Conservation (phyloP, 1,284 basidiomycete genomes). For the Trichosporon sp. region DNA sequence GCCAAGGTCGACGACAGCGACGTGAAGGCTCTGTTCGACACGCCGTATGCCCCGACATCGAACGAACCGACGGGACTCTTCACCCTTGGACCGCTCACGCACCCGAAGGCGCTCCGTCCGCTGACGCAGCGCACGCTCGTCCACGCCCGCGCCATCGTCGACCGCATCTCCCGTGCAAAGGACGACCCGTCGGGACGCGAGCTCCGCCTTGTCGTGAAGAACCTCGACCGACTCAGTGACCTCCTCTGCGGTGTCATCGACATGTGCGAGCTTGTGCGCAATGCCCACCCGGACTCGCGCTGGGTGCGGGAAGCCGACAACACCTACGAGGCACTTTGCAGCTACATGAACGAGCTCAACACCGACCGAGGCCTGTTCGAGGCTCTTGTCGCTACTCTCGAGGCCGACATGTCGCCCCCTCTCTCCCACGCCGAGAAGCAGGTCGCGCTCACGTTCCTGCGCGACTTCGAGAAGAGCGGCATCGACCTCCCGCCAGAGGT, state of each 20-base stretch:
- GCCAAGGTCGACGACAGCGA: constrained; percentile 10
- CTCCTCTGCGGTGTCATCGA: constrained; percentile 94
- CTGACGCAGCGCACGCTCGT: constrained; percentile 43
- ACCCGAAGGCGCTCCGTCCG: constrained; percentile 28
- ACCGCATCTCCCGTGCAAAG: constrained; percentile 45
- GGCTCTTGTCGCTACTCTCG: constrained; percentile 47
- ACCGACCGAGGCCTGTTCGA: constrained; percentile 89
- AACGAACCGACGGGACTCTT: constrained; percentile 37
- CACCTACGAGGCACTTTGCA: constrained; percentile 85
- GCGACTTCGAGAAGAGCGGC: constrained; percentile 95
- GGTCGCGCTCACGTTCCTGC: constrained; percentile 87
- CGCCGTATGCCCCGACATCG: constrained; percentile 9
- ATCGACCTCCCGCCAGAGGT: constrained; percentile 77
- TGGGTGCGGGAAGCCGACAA: constrained; percentile 82
- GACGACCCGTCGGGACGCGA: constrained; percentile 51
- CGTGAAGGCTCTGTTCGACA: constrained; percentile 15
- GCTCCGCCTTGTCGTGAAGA: constrained; percentile 79
- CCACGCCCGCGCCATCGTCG: constrained; percentile 45
- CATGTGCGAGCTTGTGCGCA: constrained; percentile 86
- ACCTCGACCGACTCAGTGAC: constrained; percentile 90
- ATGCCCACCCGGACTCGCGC: constrained; percentile 76
- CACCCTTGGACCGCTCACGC: constrained; percentile 35
- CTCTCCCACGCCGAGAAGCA: constrained; percentile 51
- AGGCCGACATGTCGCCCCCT: constrained; percentile 33
- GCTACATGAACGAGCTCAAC: constrained; percentile 96